These are phyloP conservation scores for Globisporangium cylindrosporum DNA, from an alignment of 352 stramenopile species.

Conservation along the genomic window DNA sequence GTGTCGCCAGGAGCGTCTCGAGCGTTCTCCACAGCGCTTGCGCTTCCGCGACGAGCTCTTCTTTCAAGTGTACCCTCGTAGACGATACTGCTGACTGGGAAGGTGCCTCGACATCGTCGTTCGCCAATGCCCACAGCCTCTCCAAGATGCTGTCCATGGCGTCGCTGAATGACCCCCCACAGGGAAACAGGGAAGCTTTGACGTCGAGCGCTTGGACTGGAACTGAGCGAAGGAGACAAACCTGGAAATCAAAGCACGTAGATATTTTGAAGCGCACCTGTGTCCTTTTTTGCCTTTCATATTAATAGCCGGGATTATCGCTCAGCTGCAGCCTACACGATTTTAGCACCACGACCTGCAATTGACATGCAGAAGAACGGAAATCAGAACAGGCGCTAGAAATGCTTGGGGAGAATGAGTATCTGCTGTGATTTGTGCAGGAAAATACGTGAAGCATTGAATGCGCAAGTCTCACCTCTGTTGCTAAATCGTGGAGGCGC, in stretches of 20 bases:
- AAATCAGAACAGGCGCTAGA: not conserved
- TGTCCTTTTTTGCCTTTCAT: not conserved
- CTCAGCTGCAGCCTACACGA: not conserved
- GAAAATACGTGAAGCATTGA: not conserved
- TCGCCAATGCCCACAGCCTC: slow-evolving; percentile 35
- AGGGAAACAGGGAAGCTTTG: not conserved
- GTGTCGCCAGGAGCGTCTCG: slow-evolving; percentile 40
- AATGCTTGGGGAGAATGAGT: no score
- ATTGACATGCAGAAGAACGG: not conserved
- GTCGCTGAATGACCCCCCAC: not conserved
- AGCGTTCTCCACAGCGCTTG: slow-evolving; percentile 56
- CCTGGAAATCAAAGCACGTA: not conserved
- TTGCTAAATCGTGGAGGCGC: not conserved
- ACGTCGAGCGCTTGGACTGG: not conserved
- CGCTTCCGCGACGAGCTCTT: slow-evolving; percentile 32
- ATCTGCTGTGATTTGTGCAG: not conserved
- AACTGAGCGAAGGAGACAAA: not conserved
- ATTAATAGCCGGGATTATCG: not conserved
- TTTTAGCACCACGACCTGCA: not conserved
- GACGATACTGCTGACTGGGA: not conserved
- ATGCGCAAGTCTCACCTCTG: not conserved
- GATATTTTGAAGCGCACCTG: not conserved
- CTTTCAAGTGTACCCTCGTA: slow-evolving; percentile 9
- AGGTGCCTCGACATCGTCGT: slow-evolving; percentile 21
- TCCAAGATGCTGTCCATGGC: slow-evolving; percentile 46